Evolutionary conservation across 2,329 filamentous ascomycete species (phyloP).

Genomic region (Sporothrix globosa): DNA sequence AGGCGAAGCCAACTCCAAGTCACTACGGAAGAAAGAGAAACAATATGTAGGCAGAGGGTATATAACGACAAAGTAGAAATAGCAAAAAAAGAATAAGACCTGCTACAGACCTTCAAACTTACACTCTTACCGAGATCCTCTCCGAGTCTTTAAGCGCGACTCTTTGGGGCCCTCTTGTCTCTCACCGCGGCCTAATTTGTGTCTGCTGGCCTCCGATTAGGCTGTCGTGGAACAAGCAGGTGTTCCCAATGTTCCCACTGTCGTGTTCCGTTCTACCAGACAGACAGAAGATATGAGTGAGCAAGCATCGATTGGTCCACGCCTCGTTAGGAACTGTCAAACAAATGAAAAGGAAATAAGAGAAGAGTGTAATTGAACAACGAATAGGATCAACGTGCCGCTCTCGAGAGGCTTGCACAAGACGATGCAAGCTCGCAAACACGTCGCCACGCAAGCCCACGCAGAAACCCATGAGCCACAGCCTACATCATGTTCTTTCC

Average conservation of each 20-base stretch:
- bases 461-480: neutral
- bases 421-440: slow-evolving; percentile 11
- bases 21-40: neutral
- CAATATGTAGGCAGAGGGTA: neutral
- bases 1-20: neutral
- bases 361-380: too few relatives aligned
- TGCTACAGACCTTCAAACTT: neutral
- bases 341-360: neutral
- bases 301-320: neutral
- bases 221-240: slow-evolving; percentile 15
- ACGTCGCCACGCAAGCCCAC: neutral
- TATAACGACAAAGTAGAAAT: neutral
- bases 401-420: neutral
- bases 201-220: slow-evolving; percentile 5
- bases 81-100: neutral
- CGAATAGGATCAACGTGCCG: too few relatives aligned
- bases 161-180: slow-evolving; percentile 5
- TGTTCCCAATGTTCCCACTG: neutral
- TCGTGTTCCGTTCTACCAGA: neutral
- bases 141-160: neutral
- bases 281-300: neutral
- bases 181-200: neutral
- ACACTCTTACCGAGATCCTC: too few relatives aligned
- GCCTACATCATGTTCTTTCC: neutral
- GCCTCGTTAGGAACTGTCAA: neutral